These are phyloP conservation scores for Carex parvula DNA, from an alignment of 176 grass and related monocot species.

Conservation along the genomic window DNA sequence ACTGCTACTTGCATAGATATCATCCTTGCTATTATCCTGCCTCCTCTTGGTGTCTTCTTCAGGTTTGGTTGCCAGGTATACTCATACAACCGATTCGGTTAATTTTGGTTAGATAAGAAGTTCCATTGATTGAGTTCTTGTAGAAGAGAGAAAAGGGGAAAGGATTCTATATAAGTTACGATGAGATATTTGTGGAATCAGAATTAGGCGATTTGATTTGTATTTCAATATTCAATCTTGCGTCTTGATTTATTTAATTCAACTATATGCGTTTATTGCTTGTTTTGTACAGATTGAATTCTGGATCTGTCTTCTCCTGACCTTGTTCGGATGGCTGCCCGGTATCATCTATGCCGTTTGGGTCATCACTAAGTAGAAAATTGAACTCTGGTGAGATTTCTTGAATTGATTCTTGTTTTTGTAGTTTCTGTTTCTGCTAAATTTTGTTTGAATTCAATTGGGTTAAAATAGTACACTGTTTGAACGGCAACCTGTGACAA, in stretches of 20 bases:
- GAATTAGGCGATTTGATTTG: neutral
- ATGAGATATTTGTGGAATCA: too few relatives aligned
- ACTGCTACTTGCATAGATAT: constrained; percentile 86
- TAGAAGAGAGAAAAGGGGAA: too few relatives aligned
- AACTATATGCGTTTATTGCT: neutral
- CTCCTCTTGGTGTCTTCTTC: constrained; percentile 95
- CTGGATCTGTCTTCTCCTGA: constrained; percentile 85
- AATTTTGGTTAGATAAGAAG: too few relatives aligned
- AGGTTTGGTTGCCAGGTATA: constrained; percentile 71
- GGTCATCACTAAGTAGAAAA: constrained; percentile 60
- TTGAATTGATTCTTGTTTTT: neutral
- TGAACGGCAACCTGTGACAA: neutral
- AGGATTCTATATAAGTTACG: too few relatives aligned
- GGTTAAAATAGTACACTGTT: neutral
- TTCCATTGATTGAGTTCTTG: too few relatives aligned
- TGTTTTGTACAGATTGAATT: constrained; percentile 52
- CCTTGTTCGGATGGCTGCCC: constrained; percentile 68
- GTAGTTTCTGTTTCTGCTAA: neutral
- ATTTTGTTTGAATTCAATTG: neutral
- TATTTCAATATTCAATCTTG: constrained; percentile 7
- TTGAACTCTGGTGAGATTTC: neutral
- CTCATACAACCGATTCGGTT: too few relatives aligned
- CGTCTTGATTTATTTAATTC: neutral
- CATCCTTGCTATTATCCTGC: constrained; percentile 86
- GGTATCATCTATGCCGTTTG: constrained; percentile 91